Conservation (phyloP, 2,329 filamentous ascomycete species). For the Teratosphaeria zuluensis region DNA sequence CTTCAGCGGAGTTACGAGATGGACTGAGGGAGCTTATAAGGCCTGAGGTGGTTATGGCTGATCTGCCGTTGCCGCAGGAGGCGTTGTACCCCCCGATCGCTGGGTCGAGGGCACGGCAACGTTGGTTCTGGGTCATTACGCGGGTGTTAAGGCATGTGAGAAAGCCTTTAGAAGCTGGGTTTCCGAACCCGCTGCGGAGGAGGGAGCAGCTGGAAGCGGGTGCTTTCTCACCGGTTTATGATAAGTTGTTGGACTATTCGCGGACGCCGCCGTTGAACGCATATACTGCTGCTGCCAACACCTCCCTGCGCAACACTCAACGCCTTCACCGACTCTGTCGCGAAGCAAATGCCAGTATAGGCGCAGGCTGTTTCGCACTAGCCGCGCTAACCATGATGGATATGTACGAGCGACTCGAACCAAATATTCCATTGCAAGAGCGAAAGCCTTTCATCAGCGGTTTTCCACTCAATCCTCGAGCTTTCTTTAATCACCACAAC, state of each 20-base stretch:
- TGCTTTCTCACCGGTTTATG: constrained; percentile 21
- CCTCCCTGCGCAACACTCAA: constrained; percentile 25
- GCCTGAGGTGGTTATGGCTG: constrained; percentile 15
- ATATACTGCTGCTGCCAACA: constrained; percentile 21
- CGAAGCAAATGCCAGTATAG: constrained; percentile 29
- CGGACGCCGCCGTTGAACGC: constrained; percentile 29
- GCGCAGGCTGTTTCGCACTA: constrained; percentile 38
- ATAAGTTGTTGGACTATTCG: constrained; percentile 30
- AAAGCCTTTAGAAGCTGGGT: constrained; percentile 29
- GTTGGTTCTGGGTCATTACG: constrained; percentile 41
- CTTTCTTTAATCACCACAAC: constrained; percentile 29
- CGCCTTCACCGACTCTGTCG: constrained; percentile 32
- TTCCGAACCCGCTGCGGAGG: constrained; percentile 32
- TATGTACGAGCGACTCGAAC: constrained; percentile 28
- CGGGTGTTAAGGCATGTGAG: constrained; percentile 35
- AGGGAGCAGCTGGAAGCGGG: constrained; percentile 13
- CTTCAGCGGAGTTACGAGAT: constrained; percentile 12
- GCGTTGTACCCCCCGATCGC: constrained; percentile 34
- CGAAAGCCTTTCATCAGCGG: constrained; percentile 33
- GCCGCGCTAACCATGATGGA: constrained; percentile 39
- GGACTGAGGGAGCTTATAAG: constrained; percentile 12
- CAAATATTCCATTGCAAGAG: constrained; percentile 18
- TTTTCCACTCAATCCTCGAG: constrained; percentile 39
- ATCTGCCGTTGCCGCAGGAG: constrained; percentile 37
- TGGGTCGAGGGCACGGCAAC: constrained; percentile 29